Evolutionary conservation across 1,139 yeast species (phyloP).

Genomic region (Pichia norvegensis): DNA sequence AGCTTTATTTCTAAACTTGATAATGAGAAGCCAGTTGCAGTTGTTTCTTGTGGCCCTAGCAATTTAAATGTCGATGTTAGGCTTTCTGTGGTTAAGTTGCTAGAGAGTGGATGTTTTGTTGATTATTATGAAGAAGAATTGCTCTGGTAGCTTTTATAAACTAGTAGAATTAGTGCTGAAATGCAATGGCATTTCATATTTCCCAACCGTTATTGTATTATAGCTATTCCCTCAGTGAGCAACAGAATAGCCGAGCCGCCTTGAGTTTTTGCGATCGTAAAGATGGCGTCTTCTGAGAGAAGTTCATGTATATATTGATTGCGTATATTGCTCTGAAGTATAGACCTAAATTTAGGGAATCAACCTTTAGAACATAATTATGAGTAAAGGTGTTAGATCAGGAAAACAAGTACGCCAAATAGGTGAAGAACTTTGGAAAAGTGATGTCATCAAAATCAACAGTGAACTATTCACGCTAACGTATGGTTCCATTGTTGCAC

Average conservation of each 20-base stretch:
- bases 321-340: too few species aligned
- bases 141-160: conserved; percentile 24
- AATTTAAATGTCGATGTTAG: conserved; percentile 29
- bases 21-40: conserved; percentile 23
- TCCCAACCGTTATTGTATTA: too few species aligned
- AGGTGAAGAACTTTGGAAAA: conserved; percentile 93
- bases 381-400: not conserved
- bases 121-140: conserved; percentile 33
- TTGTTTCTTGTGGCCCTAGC: conserved; percentile 31
- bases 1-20: conserved; percentile 13
- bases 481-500: conserved; percentile 93
- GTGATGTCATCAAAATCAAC: conserved; percentile 79
- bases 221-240: too few species aligned
- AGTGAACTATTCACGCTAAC: conserved; percentile 89
- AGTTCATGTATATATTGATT: not conserved
- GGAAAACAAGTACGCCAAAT: conserved; percentile 19
- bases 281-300: not conserved
- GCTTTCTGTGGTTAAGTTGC: conserved; percentile 24
- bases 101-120: conserved; percentile 21
- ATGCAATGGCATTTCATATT: too few species aligned
- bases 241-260: not conserved
- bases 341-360: too few species aligned
- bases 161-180: not conserved
- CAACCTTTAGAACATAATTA: not conserved
- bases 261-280: too few species aligned